Evolutionary conservation across 495 filamentous ascomycete genomes (phyloP).

Genomic region (Lepraria neglecta): DNA sequence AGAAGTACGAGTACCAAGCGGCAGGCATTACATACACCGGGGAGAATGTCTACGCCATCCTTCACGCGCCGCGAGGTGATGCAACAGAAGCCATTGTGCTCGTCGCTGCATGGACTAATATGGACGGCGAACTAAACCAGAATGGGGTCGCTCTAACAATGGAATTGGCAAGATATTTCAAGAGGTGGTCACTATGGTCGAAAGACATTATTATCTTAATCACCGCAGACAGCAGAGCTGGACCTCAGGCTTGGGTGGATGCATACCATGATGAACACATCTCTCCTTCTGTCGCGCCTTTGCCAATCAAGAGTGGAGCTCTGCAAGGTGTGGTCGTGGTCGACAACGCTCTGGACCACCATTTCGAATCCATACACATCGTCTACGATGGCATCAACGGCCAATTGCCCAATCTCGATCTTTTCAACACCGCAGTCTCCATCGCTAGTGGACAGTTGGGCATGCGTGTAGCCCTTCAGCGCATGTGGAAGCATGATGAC

Average conservation of each 20-base stretch:
- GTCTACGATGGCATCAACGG: conserved; percentile 96
- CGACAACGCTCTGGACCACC: conserved; percentile 81
- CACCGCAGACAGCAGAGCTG: conserved; percentile 78
- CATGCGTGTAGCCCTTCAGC: conserved; percentile 71
- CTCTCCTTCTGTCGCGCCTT: conserved; percentile 57
- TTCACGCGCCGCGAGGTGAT: conserved; percentile 92
- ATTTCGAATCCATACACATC: conserved; percentile 81
- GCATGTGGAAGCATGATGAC: conserved; percentile 79
- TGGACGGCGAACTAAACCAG: conserved; percentile 70
- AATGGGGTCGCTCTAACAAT: conserved; percentile 81
- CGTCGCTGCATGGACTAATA: conserved; percentile 81
- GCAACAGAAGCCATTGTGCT: conserved; percentile 97
- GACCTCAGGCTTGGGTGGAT: conserved; percentile 94
- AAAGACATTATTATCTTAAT: conserved; percentile 96
- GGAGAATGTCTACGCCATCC: conserved; percentile 88
- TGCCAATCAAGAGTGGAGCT: conserved; percentile 85
- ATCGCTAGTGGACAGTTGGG: conserved; percentile 92
- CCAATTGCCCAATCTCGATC: conserved; percentile 87
- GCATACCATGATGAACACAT: conserved; percentile 89
- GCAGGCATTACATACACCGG: conserved; percentile 67
- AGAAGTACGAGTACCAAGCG: conserved; percentile 73
- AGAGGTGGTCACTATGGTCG: conserved; percentile 96
- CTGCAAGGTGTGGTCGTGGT: conserved; percentile 88
- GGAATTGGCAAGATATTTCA: conserved; percentile 89
- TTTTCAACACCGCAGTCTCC: conserved; percentile 87